Evolutionary conservation across 2,329 filamentous ascomycete genomes (phyloP), one percentile per base, ranked within the genome.

Genomic region (Orbilia blumenaviensis): DNA sequence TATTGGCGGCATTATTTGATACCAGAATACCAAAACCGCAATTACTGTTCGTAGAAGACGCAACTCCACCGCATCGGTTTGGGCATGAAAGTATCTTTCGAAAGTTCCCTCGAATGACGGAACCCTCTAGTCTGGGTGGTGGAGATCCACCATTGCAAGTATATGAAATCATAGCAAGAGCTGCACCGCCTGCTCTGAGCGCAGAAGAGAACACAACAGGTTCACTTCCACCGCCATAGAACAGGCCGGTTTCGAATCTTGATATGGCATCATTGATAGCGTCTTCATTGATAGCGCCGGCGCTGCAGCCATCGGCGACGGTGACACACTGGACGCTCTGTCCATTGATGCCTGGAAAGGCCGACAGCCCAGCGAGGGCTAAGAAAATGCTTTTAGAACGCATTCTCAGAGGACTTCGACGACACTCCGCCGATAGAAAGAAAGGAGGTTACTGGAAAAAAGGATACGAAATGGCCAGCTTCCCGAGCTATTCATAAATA

Each of bases 291-390:
- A 50, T 38, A 3, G 14, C 6, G 1, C 58, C 58, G 4, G 50
- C 60, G 41, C 64, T 58, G 21, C 67, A 72, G 21, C 67, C 67
- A 18, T 63, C 67, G 23, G 3, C 18, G 12, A 58, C 25, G 6
- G 67, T 72, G 25, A 58, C 16, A 25, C 67, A 72, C 41, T 72
- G 58, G n/a, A 64, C 66, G 36, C n/a, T 56, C 23, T 71, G 66
- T 14, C 46, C 67, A 27, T 64, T 58, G 60, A 64, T 18, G n/a
- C 67, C 41, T 1, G 52, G 48, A 23, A 27, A 56, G 60, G 36
- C 38, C n/a, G 36, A 58, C 27, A 72, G 41, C 3, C 42, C 41
- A 14, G 54, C 27, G 1, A 64, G 48, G 27, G 41, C 16, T 25
- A 46, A 42, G 38, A 66, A 60, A 58, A 50, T 36, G 48, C 21